A percentile compares a stretch with the other conserved stretches of the same genome.
phyloP scores from a whole-genome alignment of 345 rosid genomes.

The Stellera chamaejasme region DNA sequence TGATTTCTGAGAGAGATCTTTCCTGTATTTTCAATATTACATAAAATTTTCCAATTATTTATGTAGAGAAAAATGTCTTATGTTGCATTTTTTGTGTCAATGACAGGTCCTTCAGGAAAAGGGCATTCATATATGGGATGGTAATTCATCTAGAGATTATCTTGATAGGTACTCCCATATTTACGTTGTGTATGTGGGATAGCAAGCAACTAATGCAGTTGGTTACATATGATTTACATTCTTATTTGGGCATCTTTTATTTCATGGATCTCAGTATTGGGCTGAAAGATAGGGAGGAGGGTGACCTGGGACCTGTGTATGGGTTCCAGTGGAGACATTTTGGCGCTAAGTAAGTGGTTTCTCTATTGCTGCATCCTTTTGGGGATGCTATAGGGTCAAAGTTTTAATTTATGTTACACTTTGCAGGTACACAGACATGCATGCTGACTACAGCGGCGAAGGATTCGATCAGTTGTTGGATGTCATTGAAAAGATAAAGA shows the following conservation, averaged over 20 bases:
- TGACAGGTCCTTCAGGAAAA: slow-evolving; percentile 87
- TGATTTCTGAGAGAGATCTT: no score
- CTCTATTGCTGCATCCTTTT: slow-evolving; percentile 5
- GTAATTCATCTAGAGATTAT: slow-evolving; percentile 88
- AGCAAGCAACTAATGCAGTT: not conserved
- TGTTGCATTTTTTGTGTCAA: slow-evolving; percentile 9
- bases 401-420: not conserved
- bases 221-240: slow-evolving; percentile 1
- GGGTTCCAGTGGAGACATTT: slow-evolving; percentile 99
- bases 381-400: slow-evolving; percentile 4
- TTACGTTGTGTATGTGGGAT: not conserved
- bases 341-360: slow-evolving; percentile 72
- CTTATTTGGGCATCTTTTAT: slow-evolving; percentile 10
- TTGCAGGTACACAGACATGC: slow-evolving; percentile 85
- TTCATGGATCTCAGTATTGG: slow-evolving; percentile 51
- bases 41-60: no score
- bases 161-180: slow-evolving; percentile 50
- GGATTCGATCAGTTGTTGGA: slow-evolving; percentile 94
- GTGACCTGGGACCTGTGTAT: slow-evolving; percentile 93
- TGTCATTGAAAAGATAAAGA: slow-evolving; percentile 88
- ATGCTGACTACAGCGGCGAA: slow-evolving; percentile 88
- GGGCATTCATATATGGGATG: slow-evolving; percentile 93
- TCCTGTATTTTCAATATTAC: no score
- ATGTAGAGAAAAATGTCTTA: no score
- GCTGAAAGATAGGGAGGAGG: slow-evolving; percentile 75